Percentiles rank a stretch among this genome's conserved stretches.
Conservation (phyloP, 495 filamentous ascomycete species). For the Cenococcum geophilum region DNA sequence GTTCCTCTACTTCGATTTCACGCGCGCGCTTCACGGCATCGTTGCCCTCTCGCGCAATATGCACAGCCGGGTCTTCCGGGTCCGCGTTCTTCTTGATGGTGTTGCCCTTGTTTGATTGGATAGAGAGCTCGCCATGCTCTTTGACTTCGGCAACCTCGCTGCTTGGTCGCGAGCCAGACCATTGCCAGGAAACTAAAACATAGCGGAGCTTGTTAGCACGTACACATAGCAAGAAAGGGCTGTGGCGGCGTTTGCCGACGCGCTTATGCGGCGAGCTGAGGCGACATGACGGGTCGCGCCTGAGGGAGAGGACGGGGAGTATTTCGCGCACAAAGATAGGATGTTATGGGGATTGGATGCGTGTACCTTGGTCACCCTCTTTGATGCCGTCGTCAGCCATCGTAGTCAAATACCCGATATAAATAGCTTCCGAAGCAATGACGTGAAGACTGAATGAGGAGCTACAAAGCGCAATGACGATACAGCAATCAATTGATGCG, state of each 20-base stretch:
- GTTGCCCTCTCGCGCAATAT: constrained; percentile 51
- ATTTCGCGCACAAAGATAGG: neutral
- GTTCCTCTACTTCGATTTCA: constrained; percentile 43
- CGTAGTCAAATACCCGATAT: constrained; percentile 6
- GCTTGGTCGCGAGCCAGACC: constrained; percentile 46
- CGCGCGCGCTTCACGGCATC: constrained; percentile 57
- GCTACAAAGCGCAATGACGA: neutral
- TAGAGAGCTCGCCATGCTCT: constrained; percentile 50
- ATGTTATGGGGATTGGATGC: constrained; percentile 1
- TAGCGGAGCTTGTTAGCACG: constrained; percentile 2
- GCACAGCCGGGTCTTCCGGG: constrained; percentile 53
- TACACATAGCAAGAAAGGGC: neutral
- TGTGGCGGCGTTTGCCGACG: neutral
- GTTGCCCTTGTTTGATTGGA: constrained; percentile 56
- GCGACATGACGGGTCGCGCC: constrained; percentile 17
- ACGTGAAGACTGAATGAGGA: neutral
- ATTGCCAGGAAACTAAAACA: constrained; percentile 54
- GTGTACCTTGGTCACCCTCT: constrained; percentile 45
- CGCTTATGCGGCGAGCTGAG: constrained; percentile 4
- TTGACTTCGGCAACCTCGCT: constrained; percentile 55
- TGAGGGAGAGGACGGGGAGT: constrained; percentile 5
- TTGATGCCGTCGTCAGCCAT: constrained; percentile 41
- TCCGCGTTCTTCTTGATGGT: constrained; percentile 55
- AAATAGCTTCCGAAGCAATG: neutral
- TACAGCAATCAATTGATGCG: neutral